phyloP scores from a whole-genome alignment of 768 basidiomycete species.

The Cystoderma amianthinum region DNA sequence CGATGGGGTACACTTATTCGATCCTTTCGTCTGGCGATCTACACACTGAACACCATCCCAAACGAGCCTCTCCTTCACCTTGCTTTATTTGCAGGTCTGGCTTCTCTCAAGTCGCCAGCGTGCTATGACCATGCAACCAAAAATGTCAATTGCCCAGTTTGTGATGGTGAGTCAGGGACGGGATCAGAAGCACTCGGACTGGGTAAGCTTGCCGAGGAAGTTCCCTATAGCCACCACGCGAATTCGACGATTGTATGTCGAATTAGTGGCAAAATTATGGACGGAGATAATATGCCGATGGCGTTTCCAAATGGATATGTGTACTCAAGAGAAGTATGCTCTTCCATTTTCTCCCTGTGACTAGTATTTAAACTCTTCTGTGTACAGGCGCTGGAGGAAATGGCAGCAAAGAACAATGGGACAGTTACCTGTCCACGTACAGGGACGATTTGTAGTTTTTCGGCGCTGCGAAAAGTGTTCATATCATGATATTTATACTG shows the following conservation, averaged over 20 bases:
- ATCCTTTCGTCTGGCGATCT: constrained; percentile 82
- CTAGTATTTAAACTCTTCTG: constrained; percentile 8
- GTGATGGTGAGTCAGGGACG: constrained; percentile 51
- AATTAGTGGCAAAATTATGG: constrained; percentile 90
- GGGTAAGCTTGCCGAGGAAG: constrained; percentile 72
- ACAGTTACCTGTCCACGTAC: constrained; percentile 83
- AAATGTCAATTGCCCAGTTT: constrained; percentile 89
- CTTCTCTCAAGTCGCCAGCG: constrained; percentile 82
- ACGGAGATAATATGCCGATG: constrained; percentile 90
- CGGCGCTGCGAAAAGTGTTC: constrained; percentile 78
- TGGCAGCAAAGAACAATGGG: constrained; percentile 76
- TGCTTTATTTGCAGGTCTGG: constrained; percentile 86
- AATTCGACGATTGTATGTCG: constrained; percentile 95
- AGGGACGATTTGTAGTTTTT: constrained; percentile 53
- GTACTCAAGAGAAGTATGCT: constrained; percentile 83
- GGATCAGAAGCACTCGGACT: constrained; percentile 41
- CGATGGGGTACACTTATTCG: constrained; percentile 74
- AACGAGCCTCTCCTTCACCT: constrained; percentile 83
- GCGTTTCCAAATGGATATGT: constrained; percentile 88
- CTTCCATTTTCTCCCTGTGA: constrained; percentile 4
- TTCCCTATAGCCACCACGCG: constrained; percentile 89
- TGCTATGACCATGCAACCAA: constrained; percentile 61
- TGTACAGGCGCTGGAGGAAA: constrained; percentile 76
- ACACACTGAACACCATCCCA: constrained; percentile 82
- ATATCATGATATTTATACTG: too few species aligned